Conservation (phyloP, 257 asterid species). For the Fraxinus pennsylvanica region DNA sequence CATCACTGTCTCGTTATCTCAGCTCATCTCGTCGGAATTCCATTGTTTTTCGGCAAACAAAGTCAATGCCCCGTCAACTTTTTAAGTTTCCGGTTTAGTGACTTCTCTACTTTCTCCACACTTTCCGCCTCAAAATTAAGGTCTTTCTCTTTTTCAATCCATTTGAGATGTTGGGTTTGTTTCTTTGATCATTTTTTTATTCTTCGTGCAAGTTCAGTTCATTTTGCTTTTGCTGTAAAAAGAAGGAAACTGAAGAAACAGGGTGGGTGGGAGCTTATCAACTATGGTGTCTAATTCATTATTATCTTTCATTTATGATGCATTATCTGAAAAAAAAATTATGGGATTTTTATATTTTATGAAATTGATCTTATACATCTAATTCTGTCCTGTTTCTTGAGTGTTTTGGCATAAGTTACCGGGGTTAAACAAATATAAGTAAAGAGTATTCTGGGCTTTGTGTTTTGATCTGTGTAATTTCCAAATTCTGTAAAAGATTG, state of each 20-base stretch:
- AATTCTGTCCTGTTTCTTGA: slow-evolving; percentile 18
- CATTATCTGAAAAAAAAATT: background rate
- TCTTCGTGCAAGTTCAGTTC: background rate
- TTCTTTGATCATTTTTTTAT: slow-evolving; percentile 9
- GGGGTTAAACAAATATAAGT: slow-evolving; percentile 17
- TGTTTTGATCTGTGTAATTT: slow-evolving; percentile 24
- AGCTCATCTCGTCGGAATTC: slow-evolving; percentile 36
- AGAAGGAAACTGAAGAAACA: slow-evolving; percentile 3
- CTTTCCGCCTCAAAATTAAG: slow-evolving; percentile 24
- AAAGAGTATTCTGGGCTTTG: slow-evolving; percentile 28
- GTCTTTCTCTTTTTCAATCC: slow-evolving; percentile 24
- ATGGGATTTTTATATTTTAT: background rate
- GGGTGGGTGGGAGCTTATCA: background rate
- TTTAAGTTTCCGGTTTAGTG: slow-evolving; percentile 27
- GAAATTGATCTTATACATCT: background rate
- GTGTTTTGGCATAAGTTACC: slow-evolving; percentile 27
- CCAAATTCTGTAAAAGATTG: slow-evolving; percentile 27
- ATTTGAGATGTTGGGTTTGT: slow-evolving; percentile 17
- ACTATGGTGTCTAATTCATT: slow-evolving; percentile 12
- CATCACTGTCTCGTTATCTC: slow-evolving; percentile 39
- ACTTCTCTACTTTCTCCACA: slow-evolving; percentile 18
- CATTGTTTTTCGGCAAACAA: slow-evolving; percentile 38
- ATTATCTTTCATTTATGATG: background rate
- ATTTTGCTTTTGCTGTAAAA: slow-evolving; percentile 13
- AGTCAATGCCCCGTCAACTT: slow-evolving; percentile 38